phyloP scores from a whole-genome alignment of 768 basidiomycete genomes.

The Austroboletus eburneus region DNA sequence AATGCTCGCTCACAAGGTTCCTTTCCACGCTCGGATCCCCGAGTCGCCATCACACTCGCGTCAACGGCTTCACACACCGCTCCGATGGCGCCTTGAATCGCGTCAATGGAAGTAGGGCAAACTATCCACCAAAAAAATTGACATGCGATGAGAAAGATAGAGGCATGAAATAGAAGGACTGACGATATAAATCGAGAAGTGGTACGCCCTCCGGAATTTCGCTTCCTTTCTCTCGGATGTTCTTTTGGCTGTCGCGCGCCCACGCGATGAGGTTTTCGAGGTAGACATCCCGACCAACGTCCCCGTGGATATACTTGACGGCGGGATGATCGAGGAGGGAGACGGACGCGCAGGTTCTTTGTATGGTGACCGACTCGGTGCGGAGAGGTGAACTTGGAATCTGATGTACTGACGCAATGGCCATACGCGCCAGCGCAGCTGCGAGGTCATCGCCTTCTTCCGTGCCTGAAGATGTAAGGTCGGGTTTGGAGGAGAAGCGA shows the following conservation, averaged over 20 bases:
- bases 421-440: constrained; percentile 43
- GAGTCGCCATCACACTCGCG: constrained; percentile 38
- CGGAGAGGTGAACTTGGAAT: constrained; percentile 11
- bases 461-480: constrained; percentile 12
- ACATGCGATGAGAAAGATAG: background rate
- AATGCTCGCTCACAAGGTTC: constrained; percentile 51
- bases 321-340: constrained; percentile 58
- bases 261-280: constrained; percentile 59
- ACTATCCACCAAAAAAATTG: constrained; percentile 48
- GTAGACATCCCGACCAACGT: constrained; percentile 63
- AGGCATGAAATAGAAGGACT: constrained; percentile 21
- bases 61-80: constrained; percentile 90
- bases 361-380: constrained; percentile 38
- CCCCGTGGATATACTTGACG: constrained; percentile 71
- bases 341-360: constrained; percentile 50
- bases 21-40: constrained; percentile 11
- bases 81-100: constrained; percentile 78
- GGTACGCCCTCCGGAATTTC: constrained; percentile 73
- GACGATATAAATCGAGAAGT: constrained; percentile 83
- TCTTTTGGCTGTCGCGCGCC: constrained; percentile 55
- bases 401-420: constrained; percentile 24
- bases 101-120: constrained; percentile 69
- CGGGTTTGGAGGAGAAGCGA: background rate
- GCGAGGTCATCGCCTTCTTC: constrained; percentile 48
- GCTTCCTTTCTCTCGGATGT: constrained; percentile 55